Evolutionary conservation across 208 protist genomes (phyloP).

Genomic region (Trypanosoma rangeli): DNA sequence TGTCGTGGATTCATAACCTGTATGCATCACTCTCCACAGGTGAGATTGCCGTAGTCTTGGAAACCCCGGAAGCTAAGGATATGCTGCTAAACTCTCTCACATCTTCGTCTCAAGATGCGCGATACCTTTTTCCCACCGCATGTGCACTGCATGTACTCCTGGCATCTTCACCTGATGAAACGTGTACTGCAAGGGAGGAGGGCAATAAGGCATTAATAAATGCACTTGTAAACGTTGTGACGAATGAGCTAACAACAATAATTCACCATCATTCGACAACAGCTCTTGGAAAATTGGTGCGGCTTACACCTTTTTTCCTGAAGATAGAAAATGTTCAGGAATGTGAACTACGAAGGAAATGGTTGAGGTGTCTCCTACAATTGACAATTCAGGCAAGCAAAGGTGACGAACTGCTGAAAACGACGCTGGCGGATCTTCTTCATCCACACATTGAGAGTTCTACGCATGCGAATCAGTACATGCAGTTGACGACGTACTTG

Average conservation of each 20-base stretch:
- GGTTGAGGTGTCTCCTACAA: conserved; percentile 19
- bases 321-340: neutral
- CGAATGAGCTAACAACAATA: neutral
- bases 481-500: conserved; percentile 36
- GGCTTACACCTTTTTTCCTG: conserved; percentile 23
- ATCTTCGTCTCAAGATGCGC: conserved; percentile 1
- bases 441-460: neutral
- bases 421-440: conserved; percentile 12
- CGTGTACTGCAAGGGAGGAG: neutral
- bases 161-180: neutral
- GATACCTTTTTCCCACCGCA: conserved; percentile 19
- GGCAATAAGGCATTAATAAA: conserved; percentile 12
- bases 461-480: neutral
- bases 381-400: conserved; percentile 5
- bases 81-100: conserved; percentile 14
- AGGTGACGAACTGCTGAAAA: conserved; percentile 11
- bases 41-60: neutral
- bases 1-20: neutral
- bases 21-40: conserved; percentile 13
- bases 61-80: neutral
- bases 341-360: conserved; percentile 10
- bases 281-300: conserved; percentile 27
- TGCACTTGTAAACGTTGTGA: conserved; percentile 14
- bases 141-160: conserved; percentile 26
- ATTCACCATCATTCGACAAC: neutral